phyloP scores from a whole-genome alignment of 805 yeast genomes.

The Priceomyces fermenticarens region DNA sequence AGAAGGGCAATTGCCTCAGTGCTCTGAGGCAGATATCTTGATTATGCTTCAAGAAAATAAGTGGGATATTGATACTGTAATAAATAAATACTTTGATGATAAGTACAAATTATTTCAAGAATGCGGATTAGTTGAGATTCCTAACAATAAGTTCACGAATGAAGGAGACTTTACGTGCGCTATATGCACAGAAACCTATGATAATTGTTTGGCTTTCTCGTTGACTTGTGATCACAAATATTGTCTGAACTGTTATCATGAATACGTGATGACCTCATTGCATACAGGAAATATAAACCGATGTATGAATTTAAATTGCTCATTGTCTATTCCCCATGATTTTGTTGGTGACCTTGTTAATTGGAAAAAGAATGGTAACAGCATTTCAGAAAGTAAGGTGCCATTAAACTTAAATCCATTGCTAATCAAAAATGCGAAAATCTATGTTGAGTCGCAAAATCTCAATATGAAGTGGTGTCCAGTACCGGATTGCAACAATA shows the following conservation, averaged over 20 bases:
- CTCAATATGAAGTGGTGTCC: constrained; percentile 75
- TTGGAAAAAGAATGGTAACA: constrained; percentile 7
- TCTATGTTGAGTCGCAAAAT: constrained; percentile 49
- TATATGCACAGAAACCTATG: constrained; percentile 69
- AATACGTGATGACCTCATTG: constrained; percentile 50
- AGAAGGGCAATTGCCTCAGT: constrained; percentile 22
- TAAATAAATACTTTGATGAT: constrained; percentile 34
- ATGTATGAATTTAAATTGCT: constrained; percentile 66
- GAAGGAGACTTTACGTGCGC: constrained; percentile 44
- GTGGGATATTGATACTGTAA: constrained; percentile 41
- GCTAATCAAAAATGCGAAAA: constrained; percentile 25
- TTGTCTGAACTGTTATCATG: constrained; percentile 67
- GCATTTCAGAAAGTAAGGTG: background rate
- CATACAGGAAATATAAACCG: constrained; percentile 46
- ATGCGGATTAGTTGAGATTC: constrained; percentile 23
- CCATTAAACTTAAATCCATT: constrained; percentile 4
- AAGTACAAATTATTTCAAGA: constrained; percentile 18
- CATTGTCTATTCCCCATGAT: constrained; percentile 36
- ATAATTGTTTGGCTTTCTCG: constrained; percentile 35
- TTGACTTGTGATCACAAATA: constrained; percentile 68
- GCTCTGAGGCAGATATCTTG: constrained; percentile 28
- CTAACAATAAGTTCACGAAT: constrained; percentile 10
- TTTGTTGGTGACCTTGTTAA: constrained; percentile 25
- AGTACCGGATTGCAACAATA: constrained; percentile 68
- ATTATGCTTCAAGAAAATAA: constrained; percentile 33